A percentile compares a stretch with the other conserved stretches of the same genome.
Conservation (phyloP, 2,329 filamentous ascomycete genomes). For the Aspergillus piperis region DNA sequence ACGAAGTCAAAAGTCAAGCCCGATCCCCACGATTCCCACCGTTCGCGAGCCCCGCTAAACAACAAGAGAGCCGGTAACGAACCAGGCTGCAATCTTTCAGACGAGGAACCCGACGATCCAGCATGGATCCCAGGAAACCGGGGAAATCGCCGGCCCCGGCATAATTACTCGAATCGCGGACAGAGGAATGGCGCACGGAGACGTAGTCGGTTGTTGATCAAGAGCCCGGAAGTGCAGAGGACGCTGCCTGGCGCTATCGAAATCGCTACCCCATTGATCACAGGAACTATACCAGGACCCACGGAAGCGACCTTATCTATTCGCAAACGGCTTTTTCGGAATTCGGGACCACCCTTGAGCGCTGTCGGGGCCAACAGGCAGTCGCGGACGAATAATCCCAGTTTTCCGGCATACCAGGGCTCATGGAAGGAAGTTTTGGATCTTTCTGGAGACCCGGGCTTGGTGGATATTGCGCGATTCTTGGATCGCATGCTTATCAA, state of each 20-base stretch:
- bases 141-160: conserved; percentile 36
- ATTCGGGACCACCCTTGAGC: conserved; percentile 10
- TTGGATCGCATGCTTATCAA: conserved; percentile 39
- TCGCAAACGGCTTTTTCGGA: conserved; percentile 24
- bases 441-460: conserved; percentile 33
- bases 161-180: conserved; percentile 40
- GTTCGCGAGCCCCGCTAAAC: conserved; percentile 1
- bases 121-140: conserved; percentile 42
- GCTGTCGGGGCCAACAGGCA: conserved; percentile 14
- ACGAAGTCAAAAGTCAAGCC: conserved; percentile 22
- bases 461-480: conserved; percentile 38
- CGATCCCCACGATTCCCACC: conserved; percentile 4
- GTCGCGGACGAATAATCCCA: conserved; percentile 28
- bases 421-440: conserved; percentile 39
- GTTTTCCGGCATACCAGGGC: conserved; percentile 32
- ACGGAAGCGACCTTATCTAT: conserved; percentile 19
- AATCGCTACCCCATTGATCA: conserved; percentile 45
- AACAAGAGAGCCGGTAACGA: conserved; percentile 9
- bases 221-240: conserved; percentile 38
- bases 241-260: conserved; percentile 44
- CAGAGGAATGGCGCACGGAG: conserved; percentile 25
- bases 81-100: conserved; percentile 31
- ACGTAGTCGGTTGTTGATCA: conserved; percentile 34
- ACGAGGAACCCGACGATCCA: conserved; percentile 41
- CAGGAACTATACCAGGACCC: conserved; percentile 32